Evolutionary conservation across 768 basidiomycete species (phyloP).

Genomic region (Rhizopogon sp.): DNA sequence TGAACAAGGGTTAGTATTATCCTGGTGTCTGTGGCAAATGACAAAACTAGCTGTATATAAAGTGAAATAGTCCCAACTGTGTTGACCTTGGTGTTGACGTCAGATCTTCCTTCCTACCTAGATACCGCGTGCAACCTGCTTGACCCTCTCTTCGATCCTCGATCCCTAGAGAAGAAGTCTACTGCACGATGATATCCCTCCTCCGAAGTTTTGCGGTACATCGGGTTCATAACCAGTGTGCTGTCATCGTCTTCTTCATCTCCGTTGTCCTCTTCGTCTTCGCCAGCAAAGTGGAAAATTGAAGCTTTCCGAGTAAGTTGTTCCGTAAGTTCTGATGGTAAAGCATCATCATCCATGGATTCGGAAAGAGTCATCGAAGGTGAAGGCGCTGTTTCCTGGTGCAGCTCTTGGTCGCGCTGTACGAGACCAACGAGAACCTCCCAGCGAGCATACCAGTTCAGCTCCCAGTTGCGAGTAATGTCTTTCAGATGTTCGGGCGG

Average conservation of each 20-base stretch:
- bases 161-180: slow-evolving; percentile 15
- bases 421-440: slow-evolving; percentile 44
- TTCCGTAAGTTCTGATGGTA: neutral
- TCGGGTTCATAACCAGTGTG: slow-evolving; percentile 10
- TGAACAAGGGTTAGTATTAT: too few species aligned
- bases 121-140: neutral
- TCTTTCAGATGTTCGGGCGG: neutral
- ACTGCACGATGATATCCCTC: slow-evolving; percentile 21
- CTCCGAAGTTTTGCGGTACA: slow-evolving; percentile 15
- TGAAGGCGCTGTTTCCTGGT: neutral
- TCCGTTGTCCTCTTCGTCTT: slow-evolving; percentile 13
- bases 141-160: slow-evolving; percentile 2
- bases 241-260: slow-evolving; percentile 27
- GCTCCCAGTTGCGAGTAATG: slow-evolving; percentile 31
- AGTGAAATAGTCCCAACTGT: neutral
- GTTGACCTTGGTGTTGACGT: neutral
- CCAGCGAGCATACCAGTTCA: slow-evolving; percentile 52
- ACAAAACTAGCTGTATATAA: neutral
- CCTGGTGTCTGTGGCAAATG: too few species aligned
- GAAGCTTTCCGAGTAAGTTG: neutral
- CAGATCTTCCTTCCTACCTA: neutral
- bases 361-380: slow-evolving; percentile 2
- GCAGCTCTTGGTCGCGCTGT: slow-evolving; percentile 21
- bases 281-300: slow-evolving; percentile 17
- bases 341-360: neutral